These are phyloP conservation scores for Backusella sp. DNA, from an alignment of 192 early-diverging fungal genomes.

Conservation along the genomic window DNA sequence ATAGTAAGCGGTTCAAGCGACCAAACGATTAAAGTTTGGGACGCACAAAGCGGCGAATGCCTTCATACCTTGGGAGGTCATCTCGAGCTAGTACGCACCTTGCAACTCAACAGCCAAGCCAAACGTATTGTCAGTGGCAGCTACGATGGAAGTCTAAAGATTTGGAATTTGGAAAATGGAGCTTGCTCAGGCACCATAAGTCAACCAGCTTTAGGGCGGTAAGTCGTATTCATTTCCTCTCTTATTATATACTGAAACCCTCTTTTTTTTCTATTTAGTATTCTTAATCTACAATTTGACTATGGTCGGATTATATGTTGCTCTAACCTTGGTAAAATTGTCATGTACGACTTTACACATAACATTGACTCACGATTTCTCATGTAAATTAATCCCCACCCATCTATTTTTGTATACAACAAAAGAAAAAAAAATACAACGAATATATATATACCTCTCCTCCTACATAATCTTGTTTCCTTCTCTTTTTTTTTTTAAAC, in stretches of 20 bases:
- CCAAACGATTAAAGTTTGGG: conserved; percentile 75
- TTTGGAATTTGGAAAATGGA: conserved; percentile 81
- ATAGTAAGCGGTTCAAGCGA: conserved; percentile 85
- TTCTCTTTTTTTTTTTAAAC: too few species aligned
- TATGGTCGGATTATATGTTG: conserved; percentile 81
- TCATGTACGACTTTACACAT: conserved; percentile 67
- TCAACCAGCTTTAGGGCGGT: conserved; percentile 7
- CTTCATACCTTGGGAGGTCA: conserved; percentile 56
- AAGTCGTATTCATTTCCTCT: background rate
- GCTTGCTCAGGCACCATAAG: conserved; percentile 1
- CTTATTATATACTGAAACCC: background rate
- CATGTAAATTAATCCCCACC: background rate
- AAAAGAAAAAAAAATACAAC: background rate
- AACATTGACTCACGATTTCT: conserved; percentile 47
- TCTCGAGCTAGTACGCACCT: conserved; percentile 66
- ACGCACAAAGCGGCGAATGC: conserved; percentile 44
- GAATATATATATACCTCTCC: background rate
- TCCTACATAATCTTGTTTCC: background rate
- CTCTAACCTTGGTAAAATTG: conserved; percentile 71
- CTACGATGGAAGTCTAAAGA: conserved; percentile 85
- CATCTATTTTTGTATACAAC: background rate
- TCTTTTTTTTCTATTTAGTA: conserved; percentile 34
- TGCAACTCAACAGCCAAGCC: conserved; percentile 58
- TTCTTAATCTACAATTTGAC: conserved; percentile 85
- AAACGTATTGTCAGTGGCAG: conserved; percentile 77